phyloP scores from a whole-genome alignment of 192 early-diverging fungal genomes.

The Cladochytrium replicatum region DNA sequence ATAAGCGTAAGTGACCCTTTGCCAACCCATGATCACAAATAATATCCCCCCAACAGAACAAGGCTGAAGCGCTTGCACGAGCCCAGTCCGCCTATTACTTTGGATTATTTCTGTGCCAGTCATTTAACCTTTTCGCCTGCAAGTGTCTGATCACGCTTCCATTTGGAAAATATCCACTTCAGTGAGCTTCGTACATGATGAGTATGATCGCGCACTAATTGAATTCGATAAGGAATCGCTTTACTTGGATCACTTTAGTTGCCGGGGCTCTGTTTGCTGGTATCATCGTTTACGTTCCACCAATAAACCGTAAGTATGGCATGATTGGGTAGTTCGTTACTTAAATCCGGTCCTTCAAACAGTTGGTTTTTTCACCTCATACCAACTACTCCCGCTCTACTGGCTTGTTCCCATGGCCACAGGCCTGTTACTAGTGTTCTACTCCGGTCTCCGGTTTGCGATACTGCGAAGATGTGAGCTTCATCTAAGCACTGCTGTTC shows the following conservation, averaged over 20 bases:
- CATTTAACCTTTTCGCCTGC: slow-evolving; percentile 91
- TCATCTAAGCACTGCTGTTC: slow-evolving; percentile 1
- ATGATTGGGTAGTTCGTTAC: slow-evolving; percentile 14
- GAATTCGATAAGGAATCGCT: not conserved
- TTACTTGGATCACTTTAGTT: slow-evolving; percentile 24
- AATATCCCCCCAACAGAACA: slow-evolving; percentile 15
- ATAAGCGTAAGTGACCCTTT: too few relatives aligned
- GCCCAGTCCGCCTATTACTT: slow-evolving; percentile 69
- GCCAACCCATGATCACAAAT: not conserved
- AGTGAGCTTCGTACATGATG: not conserved
- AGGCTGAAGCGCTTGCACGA: slow-evolving; percentile 54
- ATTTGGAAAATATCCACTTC: slow-evolving; percentile 38
- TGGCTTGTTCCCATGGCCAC: slow-evolving; percentile 83
- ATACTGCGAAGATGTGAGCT: slow-evolving; percentile 44
- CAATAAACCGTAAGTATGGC: slow-evolving; percentile 44
- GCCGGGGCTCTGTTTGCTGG: slow-evolving; percentile 55
- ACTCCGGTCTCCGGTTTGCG: slow-evolving; percentile 56
- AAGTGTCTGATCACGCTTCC: slow-evolving; percentile 68
- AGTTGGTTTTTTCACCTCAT: slow-evolving; percentile 56
- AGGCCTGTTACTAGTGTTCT: slow-evolving; percentile 66
- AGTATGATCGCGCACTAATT: not conserved
- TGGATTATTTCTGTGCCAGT: slow-evolving; percentile 72
- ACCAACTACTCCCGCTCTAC: slow-evolving; percentile 55
- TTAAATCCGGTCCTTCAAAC: slow-evolving; percentile 1
- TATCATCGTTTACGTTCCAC: slow-evolving; percentile 76